These are phyloP conservation scores for Ustilago loliicola DNA, from an alignment of 1,284 basidiomycete genomes.

Conservation along the genomic window DNA sequence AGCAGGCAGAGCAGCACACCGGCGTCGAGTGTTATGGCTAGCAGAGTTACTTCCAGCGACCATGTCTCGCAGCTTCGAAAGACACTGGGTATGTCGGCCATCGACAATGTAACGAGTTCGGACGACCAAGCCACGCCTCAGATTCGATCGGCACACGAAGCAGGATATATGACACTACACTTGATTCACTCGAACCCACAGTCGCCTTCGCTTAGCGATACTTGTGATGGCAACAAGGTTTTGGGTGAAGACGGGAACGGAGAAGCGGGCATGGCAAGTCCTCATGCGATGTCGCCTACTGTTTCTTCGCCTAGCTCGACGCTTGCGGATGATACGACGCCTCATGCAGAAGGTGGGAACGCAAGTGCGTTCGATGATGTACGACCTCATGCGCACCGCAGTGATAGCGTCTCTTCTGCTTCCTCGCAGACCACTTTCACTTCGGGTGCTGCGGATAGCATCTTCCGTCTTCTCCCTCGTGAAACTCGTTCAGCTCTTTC, in stretches of 20 bases:
- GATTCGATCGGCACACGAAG: conserved; percentile 63
- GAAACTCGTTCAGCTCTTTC: conserved; percentile 83
- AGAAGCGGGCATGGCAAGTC: conserved; percentile 17
- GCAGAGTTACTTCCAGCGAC: conserved; percentile 49
- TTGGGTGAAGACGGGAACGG: conserved; percentile 24
- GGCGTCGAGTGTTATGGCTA: conserved; percentile 36
- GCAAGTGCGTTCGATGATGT: conserved; percentile 35
- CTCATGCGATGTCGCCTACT: conserved; percentile 37
- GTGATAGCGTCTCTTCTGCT: conserved; percentile 73
- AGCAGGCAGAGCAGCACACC: conserved; percentile 41
- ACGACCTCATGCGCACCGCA: conserved; percentile 54
- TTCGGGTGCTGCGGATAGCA: conserved; percentile 89
- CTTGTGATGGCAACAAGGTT: conserved; percentile 26
- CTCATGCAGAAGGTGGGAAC: conserved; percentile 18
- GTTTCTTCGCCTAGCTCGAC: conserved; percentile 49
- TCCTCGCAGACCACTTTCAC: conserved; percentile 81
- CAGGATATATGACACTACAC: conserved; percentile 66
- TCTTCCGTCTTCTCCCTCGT: conserved; percentile 95
- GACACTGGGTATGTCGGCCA: conserved; percentile 36
- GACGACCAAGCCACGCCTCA: conserved; percentile 32
- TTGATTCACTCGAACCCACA: conserved; percentile 44
- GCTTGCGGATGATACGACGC: conserved; percentile 29
- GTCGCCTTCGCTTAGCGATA: conserved; percentile 50
- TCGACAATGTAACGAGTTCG: conserved; percentile 28
- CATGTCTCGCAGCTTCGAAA: conserved; percentile 41